Conservation (phyloP, 1,139 yeast species). For the Candida glucosophila region DNA sequence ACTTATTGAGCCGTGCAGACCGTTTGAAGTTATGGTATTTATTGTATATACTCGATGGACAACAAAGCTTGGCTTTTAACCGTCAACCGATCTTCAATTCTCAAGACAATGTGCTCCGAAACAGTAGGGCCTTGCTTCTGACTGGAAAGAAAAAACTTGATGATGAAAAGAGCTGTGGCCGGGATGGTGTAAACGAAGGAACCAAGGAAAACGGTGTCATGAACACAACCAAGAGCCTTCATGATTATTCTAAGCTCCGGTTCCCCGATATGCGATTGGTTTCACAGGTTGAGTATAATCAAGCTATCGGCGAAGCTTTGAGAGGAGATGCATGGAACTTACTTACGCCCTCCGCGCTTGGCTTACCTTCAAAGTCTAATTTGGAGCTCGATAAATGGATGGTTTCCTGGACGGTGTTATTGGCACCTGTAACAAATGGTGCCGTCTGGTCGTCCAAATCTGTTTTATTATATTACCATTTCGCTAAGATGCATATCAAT, state of each 20-base stretch:
- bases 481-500: slow-evolving; percentile 69
- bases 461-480: slow-evolving; percentile 61
- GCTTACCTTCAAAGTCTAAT: slow-evolving; percentile 60
- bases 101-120: slow-evolving; percentile 33
- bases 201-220: slow-evolving; percentile 1
- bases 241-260: background rate
- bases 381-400: slow-evolving; percentile 68
- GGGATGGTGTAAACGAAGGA: slow-evolving; percentile 1
- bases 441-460: slow-evolving; percentile 68
- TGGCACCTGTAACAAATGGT: slow-evolving; percentile 51
- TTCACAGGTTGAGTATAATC: slow-evolving; percentile 66
- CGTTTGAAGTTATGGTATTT: slow-evolving; percentile 58
- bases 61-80: slow-evolving; percentile 55
- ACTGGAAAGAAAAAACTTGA: slow-evolving; percentile 1
- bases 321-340: slow-evolving; percentile 57
- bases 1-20: slow-evolving; percentile 29
- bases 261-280: slow-evolving; percentile 46
- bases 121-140: slow-evolving; percentile 29
- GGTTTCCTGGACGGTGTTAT: slow-evolving; percentile 70
- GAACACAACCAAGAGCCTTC: background rate
- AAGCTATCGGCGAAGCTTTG: slow-evolving; percentile 54
- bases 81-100: slow-evolving; percentile 47
- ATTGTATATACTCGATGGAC: slow-evolving; percentile 61
- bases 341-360: slow-evolving; percentile 51
- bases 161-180: slow-evolving; percentile 4